Base-by-base conservation (phyloP, 306 rosid species). In the Glycine soja region DNA sequence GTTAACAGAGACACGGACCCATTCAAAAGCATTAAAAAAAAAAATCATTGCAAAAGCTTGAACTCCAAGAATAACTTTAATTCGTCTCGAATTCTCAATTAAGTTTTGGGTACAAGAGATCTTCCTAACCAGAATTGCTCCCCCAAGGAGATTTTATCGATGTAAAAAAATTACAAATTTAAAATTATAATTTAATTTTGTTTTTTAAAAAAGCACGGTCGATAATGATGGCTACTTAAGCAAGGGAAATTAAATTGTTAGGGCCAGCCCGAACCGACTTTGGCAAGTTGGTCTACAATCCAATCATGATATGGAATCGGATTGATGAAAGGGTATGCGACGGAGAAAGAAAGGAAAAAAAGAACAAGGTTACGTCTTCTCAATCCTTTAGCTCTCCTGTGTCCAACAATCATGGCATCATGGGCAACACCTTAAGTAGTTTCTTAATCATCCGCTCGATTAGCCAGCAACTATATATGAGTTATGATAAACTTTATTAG, bases 191-290 rank as follows among this genome's bases (percentile, higher is more conserved):
- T 19, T 19, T 19, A 19, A 19, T 1, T 19, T 19, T 19, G 24
- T 19, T 19, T 19, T 19, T 19, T 19, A 24, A 24, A 24, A 4
- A 16, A 11, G 64, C 19, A 45, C 4, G 7, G 2, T 5, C 47
- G 4, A 62, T 46, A 63, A 50, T 59, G 73, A 82, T 76, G 75
- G 61, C 16, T n/a, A 10, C 53, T 24, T 30, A 82, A 82, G 45
- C 24, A 70, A 77, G 50, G 74, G 13, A 69, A 69, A 69, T 45
- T 4, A 24, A 47, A 47, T 18, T 47, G 75, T 70, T 70, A 19
- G 58, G 58, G 75, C 5, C 59, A 70, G 76, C 58, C 64, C 79
- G 66, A 78, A 56, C 80, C 65, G 83, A 65, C 71, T 16, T 42
- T 62, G 2, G 30, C 50, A 13, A 47, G 18, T 46, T 65, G 80